These are phyloP conservation scores for Alternaria burnsii DNA, from an alignment of 2,329 filamentous ascomycete species.

Conservation along the genomic window DNA sequence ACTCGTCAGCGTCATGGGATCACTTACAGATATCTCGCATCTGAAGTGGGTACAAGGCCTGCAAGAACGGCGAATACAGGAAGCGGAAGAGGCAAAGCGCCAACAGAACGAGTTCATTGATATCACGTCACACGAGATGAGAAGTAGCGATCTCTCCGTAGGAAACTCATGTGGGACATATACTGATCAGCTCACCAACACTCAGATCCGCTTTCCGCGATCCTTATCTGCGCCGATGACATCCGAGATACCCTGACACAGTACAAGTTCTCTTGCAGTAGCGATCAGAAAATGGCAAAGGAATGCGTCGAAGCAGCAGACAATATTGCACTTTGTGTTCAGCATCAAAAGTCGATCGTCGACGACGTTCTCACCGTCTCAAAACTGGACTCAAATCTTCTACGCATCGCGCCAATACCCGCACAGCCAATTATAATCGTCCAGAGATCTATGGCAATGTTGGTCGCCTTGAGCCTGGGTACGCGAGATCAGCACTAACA, in stretches of 20 bases:
- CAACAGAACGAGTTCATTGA: slow-evolving; percentile 51
- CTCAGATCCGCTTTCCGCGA: slow-evolving; percentile 39
- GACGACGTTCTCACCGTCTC: slow-evolving; percentile 49
- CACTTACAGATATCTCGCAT: slow-evolving; percentile 45
- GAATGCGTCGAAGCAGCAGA: slow-evolving; percentile 45
- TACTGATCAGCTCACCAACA: slow-evolving; percentile 4
- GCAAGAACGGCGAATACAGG: slow-evolving; percentile 36
- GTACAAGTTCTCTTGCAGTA: slow-evolving; percentile 23
- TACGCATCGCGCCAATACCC: slow-evolving; percentile 49
- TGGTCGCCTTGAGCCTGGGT: background rate
- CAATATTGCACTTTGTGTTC: slow-evolving; percentile 53
- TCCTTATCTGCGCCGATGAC: slow-evolving; percentile 46
- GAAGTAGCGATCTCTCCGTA: slow-evolving; percentile 28
- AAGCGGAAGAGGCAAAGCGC: slow-evolving; percentile 44
- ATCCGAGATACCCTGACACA: slow-evolving; percentile 39
- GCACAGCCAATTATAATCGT: slow-evolving; percentile 49
- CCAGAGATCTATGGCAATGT: slow-evolving; percentile 49
- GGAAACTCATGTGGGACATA: background rate
- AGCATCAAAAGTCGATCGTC: slow-evolving; percentile 48
- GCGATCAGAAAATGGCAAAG: slow-evolving; percentile 24
- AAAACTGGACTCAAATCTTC: slow-evolving; percentile 41
- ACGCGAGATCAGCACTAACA: background rate
- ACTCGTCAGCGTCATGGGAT: slow-evolving; percentile 42
- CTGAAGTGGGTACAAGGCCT: slow-evolving; percentile 49
- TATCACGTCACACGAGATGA: slow-evolving; percentile 49